Conservation (phyloP, 805 yeast species). For the Lipomyces anomalus region DNA sequence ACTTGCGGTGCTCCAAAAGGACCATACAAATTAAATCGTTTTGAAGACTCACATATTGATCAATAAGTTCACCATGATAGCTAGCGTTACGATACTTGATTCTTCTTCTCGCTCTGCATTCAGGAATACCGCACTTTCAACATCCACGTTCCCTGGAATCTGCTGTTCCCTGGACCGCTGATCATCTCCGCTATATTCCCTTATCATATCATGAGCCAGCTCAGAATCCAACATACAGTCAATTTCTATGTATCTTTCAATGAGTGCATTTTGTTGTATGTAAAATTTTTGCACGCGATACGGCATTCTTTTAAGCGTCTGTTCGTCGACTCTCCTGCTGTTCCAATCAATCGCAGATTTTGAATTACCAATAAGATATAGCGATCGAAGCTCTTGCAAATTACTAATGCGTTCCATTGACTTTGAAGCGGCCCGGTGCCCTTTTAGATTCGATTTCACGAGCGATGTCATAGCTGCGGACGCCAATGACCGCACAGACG, state of each 20-base stretch:
- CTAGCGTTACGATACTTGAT: conserved; percentile 44
- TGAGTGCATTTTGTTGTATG: conserved; percentile 52
- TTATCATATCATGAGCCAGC: conserved; percentile 57
- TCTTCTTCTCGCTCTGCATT: conserved; percentile 41
- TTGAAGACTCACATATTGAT: conserved; percentile 45
- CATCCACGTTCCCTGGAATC: conserved; percentile 57
- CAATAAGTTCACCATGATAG: conserved; percentile 58
- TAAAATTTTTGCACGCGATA: conserved; percentile 43
- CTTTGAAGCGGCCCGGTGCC: too few relatives aligned
- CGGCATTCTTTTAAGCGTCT: conserved; percentile 27
- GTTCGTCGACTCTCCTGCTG: conserved; percentile 24
- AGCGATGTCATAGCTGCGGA: too few relatives aligned
- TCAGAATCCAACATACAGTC: conserved; percentile 68
- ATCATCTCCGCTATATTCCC: conserved; percentile 46
- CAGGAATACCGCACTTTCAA: conserved; percentile 53
- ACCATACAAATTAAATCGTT: neutral
- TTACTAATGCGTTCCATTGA: neutral
- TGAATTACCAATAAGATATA: conserved; percentile 42
- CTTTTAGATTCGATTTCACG: too few relatives aligned
- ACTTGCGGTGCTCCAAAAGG: too few relatives aligned
- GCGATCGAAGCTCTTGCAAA: conserved; percentile 43
- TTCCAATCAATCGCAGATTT: conserved; percentile 42
- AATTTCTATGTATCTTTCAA: conserved; percentile 52
- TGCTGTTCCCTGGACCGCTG: conserved; percentile 28
- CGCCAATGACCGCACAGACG: too few relatives aligned